Percentiles rank a stretch among this genome's conserved stretches.
Conservation (phyloP, 1,284 basidiomycete species). For the Meira miltonrushii region DNA sequence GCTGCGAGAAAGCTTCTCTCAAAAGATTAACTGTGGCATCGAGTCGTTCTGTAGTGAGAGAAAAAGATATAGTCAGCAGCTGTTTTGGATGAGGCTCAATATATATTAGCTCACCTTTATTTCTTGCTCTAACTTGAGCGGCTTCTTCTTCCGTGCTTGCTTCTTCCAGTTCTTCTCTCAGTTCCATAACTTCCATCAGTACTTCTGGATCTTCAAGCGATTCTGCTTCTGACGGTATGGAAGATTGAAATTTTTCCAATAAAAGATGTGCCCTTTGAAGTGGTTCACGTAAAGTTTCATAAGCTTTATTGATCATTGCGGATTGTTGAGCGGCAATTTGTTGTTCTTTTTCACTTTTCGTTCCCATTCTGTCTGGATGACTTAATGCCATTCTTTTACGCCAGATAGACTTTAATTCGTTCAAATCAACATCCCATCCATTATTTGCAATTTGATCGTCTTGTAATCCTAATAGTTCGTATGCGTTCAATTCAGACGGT, state of each 20-base stretch:
- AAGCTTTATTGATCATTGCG: conserved; percentile 46
- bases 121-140: conserved; percentile 28
- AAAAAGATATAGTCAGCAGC: neutral
- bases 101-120: conserved; percentile 14
- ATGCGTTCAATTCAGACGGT: conserved; percentile 34
- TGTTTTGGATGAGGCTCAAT: neutral
- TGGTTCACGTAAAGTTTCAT: conserved; percentile 45
- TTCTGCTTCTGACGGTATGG: conserved; percentile 29
- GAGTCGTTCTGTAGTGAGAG: conserved; percentile 16
- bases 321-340: conserved; percentile 43
- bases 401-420: conserved; percentile 40
- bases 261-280: conserved; percentile 39
- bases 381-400: conserved; percentile 39
- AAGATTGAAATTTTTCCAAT: conserved; percentile 24
- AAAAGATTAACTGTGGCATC: conserved; percentile 22
- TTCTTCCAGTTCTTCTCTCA: conserved; percentile 41
- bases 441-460: conserved; percentile 19
- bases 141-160: conserved; percentile 36
- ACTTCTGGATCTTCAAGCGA: conserved; percentile 43
- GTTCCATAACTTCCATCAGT: conserved; percentile 50
- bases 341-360: conserved; percentile 37
- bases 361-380: conserved; percentile 46
- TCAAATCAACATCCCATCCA: conserved; percentile 37
- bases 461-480: conserved; percentile 37
- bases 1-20: conserved; percentile 25